Conservation (phyloP, 2,329 filamentous ascomycete genomes). For the Myotisia sp. region DNA sequence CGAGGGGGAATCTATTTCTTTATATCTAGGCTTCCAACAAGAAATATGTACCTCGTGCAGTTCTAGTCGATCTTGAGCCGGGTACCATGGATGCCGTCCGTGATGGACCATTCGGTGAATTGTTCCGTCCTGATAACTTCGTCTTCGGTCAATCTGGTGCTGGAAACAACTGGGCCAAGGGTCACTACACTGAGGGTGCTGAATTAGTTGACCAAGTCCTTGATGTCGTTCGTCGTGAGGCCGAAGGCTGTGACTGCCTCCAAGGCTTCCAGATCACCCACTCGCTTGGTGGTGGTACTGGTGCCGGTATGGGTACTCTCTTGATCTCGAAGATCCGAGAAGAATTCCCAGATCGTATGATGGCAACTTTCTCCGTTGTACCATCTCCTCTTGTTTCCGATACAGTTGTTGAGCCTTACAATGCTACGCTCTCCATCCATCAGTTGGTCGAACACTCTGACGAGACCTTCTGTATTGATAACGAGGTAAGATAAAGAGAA, state of each 20-base stretch:
- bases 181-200: slow-evolving; percentile 93
- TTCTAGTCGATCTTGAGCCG: slow-evolving; percentile 79
- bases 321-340: slow-evolving; percentile 97
- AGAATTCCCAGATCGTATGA: slow-evolving; percentile 97
- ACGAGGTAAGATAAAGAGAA: slow-evolving; percentile 64
- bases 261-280: slow-evolving; percentile 98
- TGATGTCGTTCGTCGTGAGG: slow-evolving; percentile 88
- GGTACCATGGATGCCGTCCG: slow-evolving; percentile 11
- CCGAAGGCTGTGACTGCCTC: slow-evolving; percentile 90
- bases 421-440: slow-evolving; percentile 96
- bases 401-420: slow-evolving; percentile 99
- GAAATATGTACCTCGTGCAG: slow-evolving; percentile 45
- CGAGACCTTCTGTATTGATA: slow-evolving; percentile 99
- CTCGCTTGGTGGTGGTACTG: slow-evolving; percentile 86
- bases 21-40: slow-evolving; percentile 8
- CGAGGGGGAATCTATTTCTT: too few species aligned
- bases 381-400: slow-evolving; percentile 98
- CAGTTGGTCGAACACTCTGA: slow-evolving; percentile 99
- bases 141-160: slow-evolving; percentile 93
- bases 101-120: slow-evolving; percentile 61
- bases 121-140: slow-evolving; percentile 97
- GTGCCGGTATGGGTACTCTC: slow-evolving; percentile 94
- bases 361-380: slow-evolving; percentile 93
- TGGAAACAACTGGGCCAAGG: slow-evolving; percentile 98
- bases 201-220: slow-evolving; percentile 91